Conservation (phyloP, 2,329 filamentous ascomycete genomes). For the Harringtonia aguacate region DNA sequence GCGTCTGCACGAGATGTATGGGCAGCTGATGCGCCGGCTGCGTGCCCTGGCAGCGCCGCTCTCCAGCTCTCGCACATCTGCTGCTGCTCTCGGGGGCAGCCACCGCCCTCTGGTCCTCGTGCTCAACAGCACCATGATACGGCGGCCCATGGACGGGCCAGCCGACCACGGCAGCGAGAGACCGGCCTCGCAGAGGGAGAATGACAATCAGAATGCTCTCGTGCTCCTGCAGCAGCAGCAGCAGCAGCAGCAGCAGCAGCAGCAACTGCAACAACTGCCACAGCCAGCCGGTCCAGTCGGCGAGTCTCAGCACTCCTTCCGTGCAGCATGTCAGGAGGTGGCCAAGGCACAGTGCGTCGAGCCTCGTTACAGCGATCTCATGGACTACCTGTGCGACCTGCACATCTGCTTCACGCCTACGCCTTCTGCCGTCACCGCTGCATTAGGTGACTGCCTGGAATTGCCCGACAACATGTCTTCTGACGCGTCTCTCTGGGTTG, state of each 20-base stretch:
- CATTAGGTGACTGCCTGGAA: neutral
- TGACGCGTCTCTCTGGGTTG: conserved; percentile 5
- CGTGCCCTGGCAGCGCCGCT: conserved; percentile 1
- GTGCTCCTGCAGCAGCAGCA: no score
- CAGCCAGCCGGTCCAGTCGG: neutral
- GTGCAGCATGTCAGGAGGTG: conserved; percentile 6
- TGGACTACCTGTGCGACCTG: conserved; percentile 10
- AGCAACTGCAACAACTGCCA: neutral
- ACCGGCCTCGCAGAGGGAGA: no score
- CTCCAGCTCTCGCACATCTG: no score
- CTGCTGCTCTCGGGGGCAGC: no score
- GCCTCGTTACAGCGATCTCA: conserved; percentile 8
- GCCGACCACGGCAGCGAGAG: neutral
- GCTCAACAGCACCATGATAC: conserved; percentile 7
- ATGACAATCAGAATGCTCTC: no score
- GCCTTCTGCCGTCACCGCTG: neutral
- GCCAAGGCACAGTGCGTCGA: conserved; percentile 1
- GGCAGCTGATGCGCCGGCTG: conserved; percentile 10
- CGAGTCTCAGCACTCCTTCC: neutral
- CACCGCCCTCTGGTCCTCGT: conserved; percentile 5
- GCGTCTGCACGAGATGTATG: conserved; percentile 10
- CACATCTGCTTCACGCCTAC: conserved; percentile 7
- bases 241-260: no score
- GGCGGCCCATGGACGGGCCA: neutral
- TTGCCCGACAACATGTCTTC: neutral